Percentiles rank a stretch among this genome's conserved stretches.
Evolutionary conservation across 352 stramenopile species (phyloP).

Genomic region (Globisporangium camurandrum): DNA sequence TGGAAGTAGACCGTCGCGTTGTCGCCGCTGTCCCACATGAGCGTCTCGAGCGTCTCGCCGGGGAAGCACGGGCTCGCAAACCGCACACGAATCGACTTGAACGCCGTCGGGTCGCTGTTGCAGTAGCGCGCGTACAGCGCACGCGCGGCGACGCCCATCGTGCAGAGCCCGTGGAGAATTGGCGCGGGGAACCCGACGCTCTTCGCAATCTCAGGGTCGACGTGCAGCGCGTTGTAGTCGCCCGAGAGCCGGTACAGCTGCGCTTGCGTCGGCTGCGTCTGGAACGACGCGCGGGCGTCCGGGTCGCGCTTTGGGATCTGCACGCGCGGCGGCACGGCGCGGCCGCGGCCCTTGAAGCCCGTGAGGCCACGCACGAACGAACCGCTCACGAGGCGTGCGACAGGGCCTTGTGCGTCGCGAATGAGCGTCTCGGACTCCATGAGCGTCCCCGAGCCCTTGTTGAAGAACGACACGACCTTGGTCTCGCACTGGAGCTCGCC

Average conservation of each 20-base stretch:
- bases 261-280: constrained; percentile 66
- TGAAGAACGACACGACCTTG: constrained; percentile 76
- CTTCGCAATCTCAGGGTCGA: constrained; percentile 81
- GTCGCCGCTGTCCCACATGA: constrained; percentile 60
- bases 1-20: constrained; percentile 67
- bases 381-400: constrained; percentile 69
- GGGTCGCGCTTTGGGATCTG: constrained; percentile 67
- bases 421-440: constrained; percentile 84
- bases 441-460: constrained; percentile 78
- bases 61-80: constrained; percentile 84
- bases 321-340: constrained; percentile 55
- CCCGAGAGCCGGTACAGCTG: constrained; percentile 92
- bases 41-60: constrained; percentile 83
- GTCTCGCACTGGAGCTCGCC: constrained; percentile 43
- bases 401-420: constrained; percentile 47
- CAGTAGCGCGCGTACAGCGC: constrained; percentile 80
- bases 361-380: constrained; percentile 79
- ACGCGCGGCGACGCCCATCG: constrained; percentile 79
- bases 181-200: constrained; percentile 74
- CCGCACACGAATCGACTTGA: constrained; percentile 84
- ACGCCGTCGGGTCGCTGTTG: constrained; percentile 46
- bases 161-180: constrained; percentile 93
- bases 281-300: constrained; percentile 53
- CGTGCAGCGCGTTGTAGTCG: constrained; percentile 94
- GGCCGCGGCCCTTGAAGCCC: constrained; percentile 62